Evolutionary conservation across 768 basidiomycete species (phyloP).

Genomic region (Collybiopsis confluens): DNA sequence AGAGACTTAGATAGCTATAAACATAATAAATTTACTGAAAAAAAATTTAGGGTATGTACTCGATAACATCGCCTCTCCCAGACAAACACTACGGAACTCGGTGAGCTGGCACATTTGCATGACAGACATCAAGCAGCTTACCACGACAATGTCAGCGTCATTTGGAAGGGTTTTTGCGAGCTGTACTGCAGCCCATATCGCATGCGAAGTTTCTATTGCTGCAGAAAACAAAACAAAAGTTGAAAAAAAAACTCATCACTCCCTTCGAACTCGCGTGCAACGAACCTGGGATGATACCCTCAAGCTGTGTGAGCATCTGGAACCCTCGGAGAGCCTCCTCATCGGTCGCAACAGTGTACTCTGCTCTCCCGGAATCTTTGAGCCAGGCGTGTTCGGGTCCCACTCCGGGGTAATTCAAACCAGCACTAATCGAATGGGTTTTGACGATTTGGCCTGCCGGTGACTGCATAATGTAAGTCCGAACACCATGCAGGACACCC

Average conservation of each 20-base stretch:
- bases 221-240: not conserved
- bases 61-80: slow-evolving; percentile 92
- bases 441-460: slow-evolving; percentile 89
- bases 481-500: slow-evolving; percentile 93
- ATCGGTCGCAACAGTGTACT: slow-evolving; percentile 91
- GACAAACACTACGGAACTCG: slow-evolving; percentile 67
- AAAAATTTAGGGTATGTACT: too few relatives aligned
- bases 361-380: slow-evolving; percentile 90
- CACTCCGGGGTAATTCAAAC: slow-evolving; percentile 94
- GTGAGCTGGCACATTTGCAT: not conserved
- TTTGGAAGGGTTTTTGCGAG: slow-evolving; percentile 81
- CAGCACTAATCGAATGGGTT: slow-evolving; percentile 96
- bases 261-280: not conserved
- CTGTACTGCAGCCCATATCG: slow-evolving; percentile 87
- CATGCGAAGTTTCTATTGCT: slow-evolving; percentile 96
- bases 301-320: slow-evolving; percentile 83
- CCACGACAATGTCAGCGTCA: slow-evolving; percentile 86
- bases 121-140: slow-evolving; percentile 35
- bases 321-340: slow-evolving; percentile 93
- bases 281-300: slow-evolving; percentile 95
- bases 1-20: too few relatives aligned
- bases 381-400: slow-evolving; percentile 98
- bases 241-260: too few relatives aligned
- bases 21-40: too few relatives aligned
- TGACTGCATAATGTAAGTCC: slow-evolving; percentile 93